Percentiles rank a stretch among this genome's conserved stretches.
phyloP scores from a whole-genome alignment of 495 filamentous ascomycete genomes.

The Viridothelium virens region DNA sequence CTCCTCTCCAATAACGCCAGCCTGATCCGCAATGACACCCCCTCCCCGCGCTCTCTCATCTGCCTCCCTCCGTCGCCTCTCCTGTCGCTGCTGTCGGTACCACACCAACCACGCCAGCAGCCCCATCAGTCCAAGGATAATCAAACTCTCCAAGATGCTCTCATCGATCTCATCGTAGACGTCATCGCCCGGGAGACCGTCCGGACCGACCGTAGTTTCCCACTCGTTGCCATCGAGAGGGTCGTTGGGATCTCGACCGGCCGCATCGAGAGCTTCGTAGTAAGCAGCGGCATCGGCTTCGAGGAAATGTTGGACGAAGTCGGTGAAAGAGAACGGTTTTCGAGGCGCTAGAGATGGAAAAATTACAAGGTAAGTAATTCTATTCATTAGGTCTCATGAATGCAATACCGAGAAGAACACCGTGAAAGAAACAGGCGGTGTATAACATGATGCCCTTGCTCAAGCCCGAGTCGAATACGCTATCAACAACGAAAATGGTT shows the following conservation, averaged over 20 bases:
- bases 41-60: conserved; percentile 27
- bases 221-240: conserved; percentile 46
- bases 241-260: conserved; percentile 35
- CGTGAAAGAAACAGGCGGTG: conserved; percentile 1
- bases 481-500: not conserved
- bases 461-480: not conserved
- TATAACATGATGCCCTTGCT: not conserved
- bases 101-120: conserved; percentile 71
- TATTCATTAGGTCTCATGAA: not conserved
- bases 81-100: conserved; percentile 64
- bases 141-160: conserved; percentile 69
- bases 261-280: conserved; percentile 50
- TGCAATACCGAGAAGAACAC: conserved; percentile 1
- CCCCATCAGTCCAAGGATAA: conserved; percentile 71
- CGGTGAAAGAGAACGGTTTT: conserved; percentile 51
- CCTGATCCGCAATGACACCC: conserved; percentile 9
- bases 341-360: conserved; percentile 7
- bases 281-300: conserved; percentile 62
- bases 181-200: conserved; percentile 43
- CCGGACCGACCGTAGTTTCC: conserved; percentile 33
- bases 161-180: conserved; percentile 70
- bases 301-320: conserved; percentile 80
- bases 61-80: conserved; percentile 39
- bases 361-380: conserved; percentile 5
- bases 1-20: conserved; percentile 5